Base-by-base conservation (phyloP, 1,139 yeast species). In the Arxiozyma heterogenica region DNA sequence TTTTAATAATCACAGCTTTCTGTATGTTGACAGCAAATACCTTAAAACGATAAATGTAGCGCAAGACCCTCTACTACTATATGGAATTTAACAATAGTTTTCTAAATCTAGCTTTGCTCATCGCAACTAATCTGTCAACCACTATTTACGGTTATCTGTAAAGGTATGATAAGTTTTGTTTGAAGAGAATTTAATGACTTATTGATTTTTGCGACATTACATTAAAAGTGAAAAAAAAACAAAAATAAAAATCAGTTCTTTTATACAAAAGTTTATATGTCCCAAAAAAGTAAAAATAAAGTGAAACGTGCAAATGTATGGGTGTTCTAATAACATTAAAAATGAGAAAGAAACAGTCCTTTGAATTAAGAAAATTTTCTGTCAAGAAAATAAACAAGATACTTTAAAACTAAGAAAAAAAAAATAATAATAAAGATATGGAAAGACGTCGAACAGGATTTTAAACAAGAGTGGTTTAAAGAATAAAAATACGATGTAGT, bases 1-100 rank as follows among this genome's bases (percentile, higher is more conserved):
- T 46, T 46, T 34, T 34, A 46, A 38, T 34, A 46, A 38, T 34
- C 49, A 46, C 49, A 41, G 42, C 21, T 38, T 21, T 46, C 34
- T 46, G 20, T 21, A 41, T 25, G 17, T 11, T 45, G 41, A 30
- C 21, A 8, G 21, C 21, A 34, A 15, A 22, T n/a, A 17, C 39
- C n/a, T 17, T 23, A 18, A 17, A 5, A 23, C n/a, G 8, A 27
- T 27, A 27, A 8, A 20, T 23, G 7, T 4, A 25, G n/a, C 7
- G 12, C 9, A n/a, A 11, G 5, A 44, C n/a, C 25, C 12, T 34
- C 34, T 1, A 30, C 5, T 15, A 8, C 11, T 8, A 30, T 30
- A 30, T 3, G 15, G 11, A 30, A 8, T 30, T 4, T 15, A 12
- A 34, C 39, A 34, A 34, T 34, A 34, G 39, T 34, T 34, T 11